Evolutionary conservation across 2,329 filamentous ascomycete genomes (phyloP), one percentile per base, ranked within the genome.

Genomic region (Aciculosporium take): DNA sequence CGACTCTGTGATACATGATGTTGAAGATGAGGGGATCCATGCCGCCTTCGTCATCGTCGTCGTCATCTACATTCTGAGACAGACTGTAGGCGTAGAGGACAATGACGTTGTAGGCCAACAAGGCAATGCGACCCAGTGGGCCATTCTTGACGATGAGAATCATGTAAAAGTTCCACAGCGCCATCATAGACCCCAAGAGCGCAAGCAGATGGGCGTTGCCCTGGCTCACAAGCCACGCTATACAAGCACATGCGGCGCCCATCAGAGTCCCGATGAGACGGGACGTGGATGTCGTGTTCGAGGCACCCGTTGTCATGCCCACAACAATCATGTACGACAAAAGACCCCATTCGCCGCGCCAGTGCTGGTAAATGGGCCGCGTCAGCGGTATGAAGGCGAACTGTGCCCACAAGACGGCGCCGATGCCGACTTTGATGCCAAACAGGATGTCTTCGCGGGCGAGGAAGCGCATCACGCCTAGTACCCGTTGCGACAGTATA

Each of bases 281-380:
- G 37, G 88, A 79, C 54, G 79, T 78, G 4, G 87, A 88, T 0
- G 89, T 95, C 1, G 89, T 94, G 59, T 96, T 98, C 20, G 87
- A 85, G 7, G 91, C 87, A 23, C 91, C 91, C 18, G 95, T 89
- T 0, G 89, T 98, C 87, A 95, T 96, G 29, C 84, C 87, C 56
- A 88, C 94, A 20, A 98, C 91, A 55, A 96, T 79, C 89, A 96
- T 96, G 66, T 94, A 96, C 0, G 87, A 94, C 42, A 98, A 61
- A 2, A 98, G 69, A 18, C 91, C 91, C 91, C 91, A 98, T 68
- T 98, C 91, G 24, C 89, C 89, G 57, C 89, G 73, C 86, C 88
- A 96, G 53, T 81, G 81, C 40, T 78, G 72, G 57, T 95, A 98
- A 17, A 82, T 71, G 0, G 84, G 83, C 40, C 87, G 71, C 2